Percentiles rank a stretch among this genome's conserved stretches.
Evolutionary conservation across 148 eudicot species (phyloP).

Genomic region (Spergularia marina): DNA sequence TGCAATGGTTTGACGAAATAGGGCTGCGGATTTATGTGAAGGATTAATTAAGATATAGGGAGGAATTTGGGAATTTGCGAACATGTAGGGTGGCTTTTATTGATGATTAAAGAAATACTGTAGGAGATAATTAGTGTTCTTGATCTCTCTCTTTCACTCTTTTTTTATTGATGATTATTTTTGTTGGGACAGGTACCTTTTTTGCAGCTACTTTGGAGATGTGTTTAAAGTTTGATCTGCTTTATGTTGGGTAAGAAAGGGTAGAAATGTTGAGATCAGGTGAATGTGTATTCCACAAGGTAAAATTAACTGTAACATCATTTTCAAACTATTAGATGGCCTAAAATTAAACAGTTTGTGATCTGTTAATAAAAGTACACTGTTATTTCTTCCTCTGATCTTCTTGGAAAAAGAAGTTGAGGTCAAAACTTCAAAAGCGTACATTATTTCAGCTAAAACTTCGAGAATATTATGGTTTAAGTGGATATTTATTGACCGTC

Average conservation of each 20-base stretch:
- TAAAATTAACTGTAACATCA: neutral
- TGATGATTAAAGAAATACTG: neutral
- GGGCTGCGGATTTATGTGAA: slow-evolving; percentile 12
- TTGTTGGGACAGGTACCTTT: neutral
- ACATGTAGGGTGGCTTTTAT: slow-evolving; percentile 20
- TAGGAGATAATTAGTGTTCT: neutral
- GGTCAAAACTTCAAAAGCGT: no score
- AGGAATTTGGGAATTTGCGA: slow-evolving; percentile 18
- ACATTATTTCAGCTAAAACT: no score
- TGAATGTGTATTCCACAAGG: no score
- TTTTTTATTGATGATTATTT: slow-evolving; percentile 4
- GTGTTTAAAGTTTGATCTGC: neutral
- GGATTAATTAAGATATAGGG: slow-evolving; percentile 1
- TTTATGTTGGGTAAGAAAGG: slow-evolving; percentile 9
- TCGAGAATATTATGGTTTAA: no score
- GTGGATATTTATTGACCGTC: no score
- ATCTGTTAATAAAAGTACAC: no score
- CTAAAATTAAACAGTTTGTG: neutral
- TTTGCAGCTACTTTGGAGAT: slow-evolving; percentile 12
- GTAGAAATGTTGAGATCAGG: neutral
- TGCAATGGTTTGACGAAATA: slow-evolving; percentile 7
- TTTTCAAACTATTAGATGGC: slow-evolving; percentile 4
- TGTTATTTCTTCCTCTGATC: no score
- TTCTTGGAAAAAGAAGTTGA: no score
- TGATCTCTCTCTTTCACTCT: neutral